Conservation (phyloP, 495 filamentous ascomycete species). For the Penicillium nucicola region DNA sequence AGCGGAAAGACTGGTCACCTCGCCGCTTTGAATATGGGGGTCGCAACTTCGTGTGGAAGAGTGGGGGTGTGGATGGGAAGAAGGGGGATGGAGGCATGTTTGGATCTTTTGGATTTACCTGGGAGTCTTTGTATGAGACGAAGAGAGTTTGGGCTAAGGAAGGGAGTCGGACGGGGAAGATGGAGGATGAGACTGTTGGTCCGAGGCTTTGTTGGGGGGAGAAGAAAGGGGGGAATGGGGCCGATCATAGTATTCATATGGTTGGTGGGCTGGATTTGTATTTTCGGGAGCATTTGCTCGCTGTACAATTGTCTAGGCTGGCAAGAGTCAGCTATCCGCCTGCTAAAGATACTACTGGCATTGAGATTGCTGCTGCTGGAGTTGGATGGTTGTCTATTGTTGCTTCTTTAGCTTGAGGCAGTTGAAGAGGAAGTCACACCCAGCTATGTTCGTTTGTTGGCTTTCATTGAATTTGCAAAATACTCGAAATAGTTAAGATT, state of each 20-base stretch:
- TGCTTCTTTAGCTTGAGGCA: background rate
- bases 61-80: conserved; percentile 6
- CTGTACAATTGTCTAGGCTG: conserved; percentile 13
- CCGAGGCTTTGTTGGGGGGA: conserved; percentile 17
- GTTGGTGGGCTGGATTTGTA: conserved; percentile 11
- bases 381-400: conserved; percentile 1
- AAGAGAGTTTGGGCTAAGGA: conserved; percentile 20
- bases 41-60: conserved; percentile 18
- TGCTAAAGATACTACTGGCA: conserved; percentile 13
- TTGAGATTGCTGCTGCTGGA: conserved; percentile 6
- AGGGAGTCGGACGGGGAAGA: conserved; percentile 16
- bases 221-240: conserved; percentile 13
- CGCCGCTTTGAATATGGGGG: conserved; percentile 18
- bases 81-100: conserved; percentile 11
- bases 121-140: conserved; percentile 19
- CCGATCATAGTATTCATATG: conserved; percentile 15
- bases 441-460: no score
- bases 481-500: no score
- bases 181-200: conserved; percentile 28
- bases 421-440: background rate
- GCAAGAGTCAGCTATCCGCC: conserved; percentile 14
- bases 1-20: conserved; percentile 15
- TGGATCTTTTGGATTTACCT: conserved; percentile 5
- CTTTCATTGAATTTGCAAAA: no score
- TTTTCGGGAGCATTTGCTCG: conserved; percentile 21